These are phyloP conservation scores for Phytophthora vignae DNA, from an alignment of 352 stramenopile species.

Conservation along the genomic window DNA sequence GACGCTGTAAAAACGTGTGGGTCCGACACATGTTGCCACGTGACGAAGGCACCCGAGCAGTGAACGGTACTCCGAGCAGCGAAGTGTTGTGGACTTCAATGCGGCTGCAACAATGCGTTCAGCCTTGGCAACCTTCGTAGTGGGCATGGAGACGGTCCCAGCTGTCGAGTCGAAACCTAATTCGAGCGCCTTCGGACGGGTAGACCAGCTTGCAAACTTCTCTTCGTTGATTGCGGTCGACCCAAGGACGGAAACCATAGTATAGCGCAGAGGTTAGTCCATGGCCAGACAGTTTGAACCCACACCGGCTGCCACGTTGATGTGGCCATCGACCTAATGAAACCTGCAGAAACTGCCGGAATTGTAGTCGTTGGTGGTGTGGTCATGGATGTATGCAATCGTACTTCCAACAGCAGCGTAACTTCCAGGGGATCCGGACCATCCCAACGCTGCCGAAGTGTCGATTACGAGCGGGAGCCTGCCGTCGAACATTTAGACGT, in stretches of 20 bases:
- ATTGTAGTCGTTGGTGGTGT: background rate
- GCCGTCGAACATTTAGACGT: slow-evolving; percentile 10
- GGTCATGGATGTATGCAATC: slow-evolving; percentile 16
- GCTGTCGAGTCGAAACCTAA: slow-evolving; percentile 16
- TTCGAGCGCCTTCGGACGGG: slow-evolving; percentile 14
- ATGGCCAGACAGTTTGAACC: slow-evolving; percentile 3
- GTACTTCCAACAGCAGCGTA: slow-evolving; percentile 24
- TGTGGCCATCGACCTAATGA: slow-evolving; percentile 34
- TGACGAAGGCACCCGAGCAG: slow-evolving; percentile 25
- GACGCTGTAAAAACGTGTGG: slow-evolving; percentile 26
- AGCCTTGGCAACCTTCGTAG: slow-evolving; percentile 7
- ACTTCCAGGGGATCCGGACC: slow-evolving; percentile 13
- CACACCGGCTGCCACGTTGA: slow-evolving; percentile 14
- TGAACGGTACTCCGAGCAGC: slow-evolving; percentile 7
- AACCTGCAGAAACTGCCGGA: slow-evolving; percentile 12
- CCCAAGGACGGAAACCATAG: slow-evolving; percentile 16
- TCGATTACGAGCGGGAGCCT: slow-evolving; percentile 26
- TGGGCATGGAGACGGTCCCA: background rate
- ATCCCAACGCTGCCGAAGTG: slow-evolving; percentile 19
- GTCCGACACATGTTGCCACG: slow-evolving; percentile 29
- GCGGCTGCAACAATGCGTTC: background rate
- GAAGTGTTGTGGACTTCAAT: background rate
- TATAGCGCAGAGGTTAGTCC: slow-evolving; percentile 12
- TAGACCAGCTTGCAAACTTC: slow-evolving; percentile 23
- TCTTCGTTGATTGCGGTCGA: slow-evolving; percentile 25